Base-by-base conservation (phyloP, 2,329 filamentous ascomycete genomes). In the Dactylonectria macrodidyma region DNA sequence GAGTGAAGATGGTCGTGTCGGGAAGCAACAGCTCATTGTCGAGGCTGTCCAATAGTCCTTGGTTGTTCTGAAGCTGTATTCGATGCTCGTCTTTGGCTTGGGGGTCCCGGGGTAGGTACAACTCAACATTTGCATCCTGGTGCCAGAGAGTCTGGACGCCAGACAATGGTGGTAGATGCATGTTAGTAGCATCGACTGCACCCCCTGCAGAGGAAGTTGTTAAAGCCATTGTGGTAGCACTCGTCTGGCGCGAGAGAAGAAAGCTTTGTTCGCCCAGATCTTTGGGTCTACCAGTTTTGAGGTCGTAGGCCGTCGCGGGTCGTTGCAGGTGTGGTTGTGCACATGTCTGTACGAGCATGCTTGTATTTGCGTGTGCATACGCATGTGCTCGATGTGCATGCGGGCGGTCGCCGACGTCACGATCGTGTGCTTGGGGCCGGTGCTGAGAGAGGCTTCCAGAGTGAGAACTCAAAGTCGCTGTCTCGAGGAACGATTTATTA, bases 401-500 rank as follows among this genome's bases (percentile, higher is more conserved):
- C 62, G 66, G 64, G 57, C 57, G 67, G 46, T 52, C 62, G 52
- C 65, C 65, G 56, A 59, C 65, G 55, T 66, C 64, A 48, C 47
- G 46, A 19, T 66, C 64, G 38, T 22, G 46, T 26, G 56, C 30
- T 41, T 58, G 46, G 54, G 62, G 59, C 33, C 67, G 68, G 59
- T 60, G 60, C 66, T 68, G 69, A 58, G 69, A 65, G 24, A 67
- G 61, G 69, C 72, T 73, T 50, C 64, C 71, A 36, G 75, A 69
- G 52, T 62, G 52, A 14, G 75, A 76, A 57, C 60, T 72, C 61
- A 75, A 67, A n/a, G 75, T 76, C 54, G 76, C 75, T 33, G 69
- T 75, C 69, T 76, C 75, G 46, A 76, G 61, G 70, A 76, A 76
- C 65, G 71, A 76, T 64, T 71, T 70, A 71, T 76, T 74, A 72